These are phyloP conservation scores for Paecilomyces sp. DNA, from an alignment of 2,329 filamentous ascomycete species.

Conservation along the genomic window DNA sequence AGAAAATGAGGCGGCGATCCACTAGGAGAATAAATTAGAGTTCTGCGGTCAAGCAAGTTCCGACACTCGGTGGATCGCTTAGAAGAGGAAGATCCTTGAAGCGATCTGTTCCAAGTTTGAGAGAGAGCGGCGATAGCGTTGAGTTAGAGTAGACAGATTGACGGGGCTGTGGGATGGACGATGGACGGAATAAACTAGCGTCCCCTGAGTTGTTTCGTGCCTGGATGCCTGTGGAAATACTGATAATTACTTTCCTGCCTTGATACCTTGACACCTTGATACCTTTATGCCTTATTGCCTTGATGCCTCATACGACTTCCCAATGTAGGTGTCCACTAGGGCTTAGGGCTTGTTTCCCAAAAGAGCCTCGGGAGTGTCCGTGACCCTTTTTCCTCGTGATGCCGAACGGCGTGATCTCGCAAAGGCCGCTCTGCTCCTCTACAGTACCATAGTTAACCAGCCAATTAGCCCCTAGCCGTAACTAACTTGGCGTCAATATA, in stretches of 20 bases:
- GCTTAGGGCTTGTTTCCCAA: not conserved
- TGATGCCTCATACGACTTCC: too few species aligned
- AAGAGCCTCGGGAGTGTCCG: not conserved
- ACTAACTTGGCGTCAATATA: too few species aligned
- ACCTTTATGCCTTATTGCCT: too few species aligned
- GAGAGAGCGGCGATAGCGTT: not conserved
- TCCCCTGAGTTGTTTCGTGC: not conserved
- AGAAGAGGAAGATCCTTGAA: not conserved
- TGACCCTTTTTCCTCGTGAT: not conserved
- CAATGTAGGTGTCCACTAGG: not conserved
- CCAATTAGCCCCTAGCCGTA: too few species aligned
- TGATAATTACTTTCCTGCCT: too few species aligned
- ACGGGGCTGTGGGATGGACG: not conserved
- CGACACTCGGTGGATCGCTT: not conserved
- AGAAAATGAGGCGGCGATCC: not conserved
- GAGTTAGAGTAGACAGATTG: not conserved
- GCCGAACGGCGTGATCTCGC: not conserved
- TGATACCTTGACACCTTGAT: too few species aligned
- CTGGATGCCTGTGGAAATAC: not conserved
- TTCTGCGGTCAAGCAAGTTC: not conserved
- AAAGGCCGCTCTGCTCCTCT: not conserved
- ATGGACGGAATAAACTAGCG: too few species aligned
- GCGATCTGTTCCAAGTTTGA: not conserved
- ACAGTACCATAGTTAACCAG: too few species aligned
- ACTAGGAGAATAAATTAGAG: not conserved